Evolutionary conservation across 768 basidiomycete genomes (phyloP).

Genomic region (Suillus subaureus): DNA sequence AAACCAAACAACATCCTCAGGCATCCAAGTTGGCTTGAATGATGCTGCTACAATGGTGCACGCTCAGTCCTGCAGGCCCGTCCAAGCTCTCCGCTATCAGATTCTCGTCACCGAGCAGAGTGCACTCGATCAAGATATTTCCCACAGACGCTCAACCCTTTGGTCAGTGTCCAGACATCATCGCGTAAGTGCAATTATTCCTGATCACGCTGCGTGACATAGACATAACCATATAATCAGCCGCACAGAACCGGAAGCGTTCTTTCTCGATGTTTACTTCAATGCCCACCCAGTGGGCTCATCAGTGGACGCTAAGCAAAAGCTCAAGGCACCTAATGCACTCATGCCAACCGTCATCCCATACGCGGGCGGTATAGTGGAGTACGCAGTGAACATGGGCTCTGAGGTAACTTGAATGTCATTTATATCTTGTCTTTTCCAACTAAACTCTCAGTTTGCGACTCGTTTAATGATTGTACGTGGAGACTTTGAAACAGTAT

Average conservation of each 20-base stretch:
- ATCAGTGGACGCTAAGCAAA: constrained; percentile 51
- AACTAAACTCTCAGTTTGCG: constrained; percentile 49
- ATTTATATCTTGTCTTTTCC: neutral
- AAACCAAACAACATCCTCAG: neutral
- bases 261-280: constrained; percentile 75
- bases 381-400: constrained; percentile 73
- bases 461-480: constrained; percentile 82
- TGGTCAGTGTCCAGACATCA: constrained; percentile 54
- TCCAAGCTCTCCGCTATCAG: constrained; percentile 68
- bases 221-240: constrained; percentile 37
- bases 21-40: too few species aligned
- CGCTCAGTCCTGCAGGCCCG: constrained; percentile 57
- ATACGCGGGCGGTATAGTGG: constrained; percentile 67
- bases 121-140: constrained; percentile 70
- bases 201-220: constrained; percentile 10
- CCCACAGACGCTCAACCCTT: constrained; percentile 70
- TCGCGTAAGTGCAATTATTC: constrained; percentile 51
- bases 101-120: constrained; percentile 67
- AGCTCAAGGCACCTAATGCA: constrained; percentile 67
- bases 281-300: constrained; percentile 60
- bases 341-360: constrained; percentile 72
- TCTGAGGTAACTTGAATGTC: constrained; percentile 47
- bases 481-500: constrained; percentile 68
- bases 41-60: constrained; percentile 70
- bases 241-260: constrained; percentile 69